phyloP scores from a whole-genome alignment of 2,329 filamentous ascomycete species.

The Neonectria magnoliae region DNA sequence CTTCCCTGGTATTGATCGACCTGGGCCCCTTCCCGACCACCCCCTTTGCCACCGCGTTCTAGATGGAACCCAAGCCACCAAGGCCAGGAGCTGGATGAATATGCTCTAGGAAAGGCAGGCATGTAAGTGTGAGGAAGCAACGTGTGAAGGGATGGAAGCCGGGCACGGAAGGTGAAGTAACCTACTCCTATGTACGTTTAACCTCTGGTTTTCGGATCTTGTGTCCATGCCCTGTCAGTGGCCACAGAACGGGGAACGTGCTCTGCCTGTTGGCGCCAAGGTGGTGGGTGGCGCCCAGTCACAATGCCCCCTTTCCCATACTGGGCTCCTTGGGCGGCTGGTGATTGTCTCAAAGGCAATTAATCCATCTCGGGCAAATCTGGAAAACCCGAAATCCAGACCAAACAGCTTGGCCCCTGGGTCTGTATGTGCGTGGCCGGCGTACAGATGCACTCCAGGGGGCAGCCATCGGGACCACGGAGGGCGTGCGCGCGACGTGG shows the following conservation, averaged over 20 bases:
- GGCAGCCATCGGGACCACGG: background rate
- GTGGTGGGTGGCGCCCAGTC: background rate
- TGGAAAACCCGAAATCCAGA: background rate
- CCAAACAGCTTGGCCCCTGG: background rate
- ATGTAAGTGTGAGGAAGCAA: background rate
- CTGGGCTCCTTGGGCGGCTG: background rate
- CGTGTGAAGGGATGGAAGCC: background rate
- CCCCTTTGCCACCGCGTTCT: background rate
- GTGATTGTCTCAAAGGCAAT: conserved; percentile 7
- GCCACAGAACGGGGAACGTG: background rate
- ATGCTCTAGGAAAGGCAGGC: background rate
- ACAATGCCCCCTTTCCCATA: background rate
- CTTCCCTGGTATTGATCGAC: background rate
- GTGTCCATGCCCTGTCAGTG: background rate
- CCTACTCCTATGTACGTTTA: background rate
- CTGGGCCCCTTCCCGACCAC: background rate
- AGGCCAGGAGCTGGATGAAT: background rate
- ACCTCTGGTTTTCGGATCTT: background rate
- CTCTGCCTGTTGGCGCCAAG: background rate
- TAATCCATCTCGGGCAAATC: conserved; percentile 7
- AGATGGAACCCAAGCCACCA: background rate
- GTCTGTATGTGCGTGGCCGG: background rate
- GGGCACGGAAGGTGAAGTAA: background rate
- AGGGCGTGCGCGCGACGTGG: background rate
- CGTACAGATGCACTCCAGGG: conserved; percentile 7